phyloP scores from a whole-genome alignment of 202 grass and related monocot species.

The Alloteropsis angusta region DNA sequence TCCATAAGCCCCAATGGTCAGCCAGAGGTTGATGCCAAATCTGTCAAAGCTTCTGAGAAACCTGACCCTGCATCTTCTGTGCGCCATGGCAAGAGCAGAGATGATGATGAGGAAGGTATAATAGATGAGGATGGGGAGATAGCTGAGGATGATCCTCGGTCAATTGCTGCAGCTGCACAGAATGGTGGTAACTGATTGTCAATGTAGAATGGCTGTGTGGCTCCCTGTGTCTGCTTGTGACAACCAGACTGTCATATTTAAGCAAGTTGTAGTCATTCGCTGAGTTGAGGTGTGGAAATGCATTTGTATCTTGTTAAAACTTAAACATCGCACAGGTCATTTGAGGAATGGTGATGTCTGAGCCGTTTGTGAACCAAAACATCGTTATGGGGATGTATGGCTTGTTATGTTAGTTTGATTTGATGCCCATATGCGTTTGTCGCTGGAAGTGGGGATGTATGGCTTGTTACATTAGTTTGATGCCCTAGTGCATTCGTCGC shows the following conservation, averaged over 20 bases:
- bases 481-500: too few relatives aligned
- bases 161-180: slow-evolving; percentile 25
- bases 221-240: not conserved
- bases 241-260: not conserved
- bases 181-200: slow-evolving; percentile 29
- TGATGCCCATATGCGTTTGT: not conserved
- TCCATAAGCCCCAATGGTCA: slow-evolving; percentile 38
- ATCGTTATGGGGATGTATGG: not conserved
- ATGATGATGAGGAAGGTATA: slow-evolving; percentile 54
- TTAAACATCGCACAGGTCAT: not conserved
- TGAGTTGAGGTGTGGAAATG: not conserved
- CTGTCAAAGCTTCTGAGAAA: slow-evolving; percentile 5
- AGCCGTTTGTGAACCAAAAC: slow-evolving; percentile 9
- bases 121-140: slow-evolving; percentile 60
- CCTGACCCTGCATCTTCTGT: not conserved
- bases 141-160: slow-evolving; percentile 30
- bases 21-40: slow-evolving; percentile 5
- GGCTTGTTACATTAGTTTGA: too few relatives aligned
- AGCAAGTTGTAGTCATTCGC: not conserved
- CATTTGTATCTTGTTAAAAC: not conserved
- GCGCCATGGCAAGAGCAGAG: slow-evolving; percentile 15
- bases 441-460: not conserved
- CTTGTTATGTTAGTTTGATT: not conserved
- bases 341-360: not conserved
- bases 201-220: not conserved